A percentile compares a stretch with the other conserved stretches of the same genome.
Evolutionary conservation across 1,284 basidiomycete genomes (phyloP).

Genomic region (Tilletia caries): DNA sequence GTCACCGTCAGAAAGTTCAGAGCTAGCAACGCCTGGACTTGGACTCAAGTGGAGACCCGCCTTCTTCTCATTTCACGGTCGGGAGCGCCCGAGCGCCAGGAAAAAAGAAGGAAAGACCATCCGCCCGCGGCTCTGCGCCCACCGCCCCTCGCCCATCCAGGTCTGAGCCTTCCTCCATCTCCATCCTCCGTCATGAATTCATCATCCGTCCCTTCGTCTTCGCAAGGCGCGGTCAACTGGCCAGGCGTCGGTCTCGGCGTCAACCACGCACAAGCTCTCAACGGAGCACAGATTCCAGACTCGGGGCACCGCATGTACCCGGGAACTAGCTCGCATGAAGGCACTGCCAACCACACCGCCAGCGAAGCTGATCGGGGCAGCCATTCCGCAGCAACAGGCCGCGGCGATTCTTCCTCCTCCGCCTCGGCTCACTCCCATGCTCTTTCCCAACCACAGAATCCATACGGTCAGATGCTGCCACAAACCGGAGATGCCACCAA

Average conservation of each 20-base stretch:
- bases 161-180: too few relatives aligned
- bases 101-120: too few relatives aligned
- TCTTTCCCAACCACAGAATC: not conserved
- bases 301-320: not conserved
- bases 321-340: not conserved
- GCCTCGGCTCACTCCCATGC: not conserved
- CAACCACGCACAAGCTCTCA: not conserved
- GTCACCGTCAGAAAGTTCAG: too few relatives aligned
- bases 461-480: not conserved
- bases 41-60: too few relatives aligned
- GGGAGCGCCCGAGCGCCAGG: too few relatives aligned
- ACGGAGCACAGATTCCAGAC: not conserved
- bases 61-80: too few relatives aligned
- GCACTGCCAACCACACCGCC: not conserved
- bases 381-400: not conserved
- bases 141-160: too few relatives aligned
- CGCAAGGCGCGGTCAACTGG: not conserved
- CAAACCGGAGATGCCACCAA: not conserved
- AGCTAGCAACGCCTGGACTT: too few relatives aligned
- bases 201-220: not conserved
- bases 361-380: not conserved
- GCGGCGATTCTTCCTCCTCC: not conserved
- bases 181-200: not conserved
- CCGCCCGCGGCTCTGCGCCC: too few relatives aligned
- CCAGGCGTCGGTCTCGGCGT: not conserved